Percentiles rank a stretch among this genome's conserved stretches.
These are phyloP conservation scores for Kernera saxatilis DNA, from an alignment of 345 rosid genomes.

Conservation along the genomic window DNA sequence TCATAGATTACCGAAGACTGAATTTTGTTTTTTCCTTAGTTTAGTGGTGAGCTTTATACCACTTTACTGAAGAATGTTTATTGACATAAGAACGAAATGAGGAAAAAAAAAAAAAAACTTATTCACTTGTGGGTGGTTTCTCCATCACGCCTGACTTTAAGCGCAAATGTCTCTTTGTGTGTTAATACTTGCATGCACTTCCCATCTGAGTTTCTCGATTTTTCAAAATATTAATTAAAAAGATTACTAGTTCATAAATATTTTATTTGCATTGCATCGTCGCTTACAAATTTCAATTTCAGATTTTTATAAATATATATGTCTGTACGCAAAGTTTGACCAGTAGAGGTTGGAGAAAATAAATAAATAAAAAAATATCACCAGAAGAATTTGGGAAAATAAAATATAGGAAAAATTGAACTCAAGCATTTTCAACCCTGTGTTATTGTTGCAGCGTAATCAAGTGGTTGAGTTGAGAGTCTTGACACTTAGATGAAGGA, in stretches of 20 bases:
- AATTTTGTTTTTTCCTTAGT: neutral
- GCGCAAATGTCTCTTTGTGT: neutral
- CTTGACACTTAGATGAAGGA: neutral
- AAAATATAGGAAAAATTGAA: too few relatives aligned
- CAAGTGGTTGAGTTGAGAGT: too few relatives aligned
- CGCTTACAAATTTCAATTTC: neutral
- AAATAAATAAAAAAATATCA: neutral
- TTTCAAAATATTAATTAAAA: neutral
- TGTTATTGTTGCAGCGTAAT: too few relatives aligned
- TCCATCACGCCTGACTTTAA: neutral
- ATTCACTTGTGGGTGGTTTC: neutral
- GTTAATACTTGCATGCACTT: neutral
- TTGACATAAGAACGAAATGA: neutral
- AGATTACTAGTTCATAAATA: too few relatives aligned
- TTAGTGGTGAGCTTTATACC: neutral
- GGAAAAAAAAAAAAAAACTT: too few relatives aligned
- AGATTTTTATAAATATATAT: neutral
- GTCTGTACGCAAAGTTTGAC: neutral
- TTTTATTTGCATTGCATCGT: too few relatives aligned
- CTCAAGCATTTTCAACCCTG: too few relatives aligned
- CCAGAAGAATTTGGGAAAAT: too few relatives aligned
- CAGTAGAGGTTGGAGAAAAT: neutral
- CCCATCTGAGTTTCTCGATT: neutral
- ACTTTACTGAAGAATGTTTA: neutral
- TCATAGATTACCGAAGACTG: neutral